These are phyloP conservation scores for Epichloe bromicola DNA, from an alignment of 2,329 filamentous ascomycete genomes.

Conservation along the genomic window DNA sequence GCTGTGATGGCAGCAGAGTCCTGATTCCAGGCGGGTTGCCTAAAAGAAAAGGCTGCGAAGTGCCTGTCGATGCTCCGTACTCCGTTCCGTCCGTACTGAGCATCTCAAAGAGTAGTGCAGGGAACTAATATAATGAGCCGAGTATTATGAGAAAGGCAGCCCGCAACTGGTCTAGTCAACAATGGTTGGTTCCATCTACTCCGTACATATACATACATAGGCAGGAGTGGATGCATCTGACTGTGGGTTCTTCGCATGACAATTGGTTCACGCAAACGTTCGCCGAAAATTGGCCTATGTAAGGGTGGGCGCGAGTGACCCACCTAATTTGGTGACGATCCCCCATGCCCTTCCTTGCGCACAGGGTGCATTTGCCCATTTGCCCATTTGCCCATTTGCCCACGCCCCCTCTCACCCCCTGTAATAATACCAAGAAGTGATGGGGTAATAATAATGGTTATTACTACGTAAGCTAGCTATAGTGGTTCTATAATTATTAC, in stretches of 20 bases:
- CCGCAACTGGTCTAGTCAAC: neutral
- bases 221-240: neutral
- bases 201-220: too few species aligned
- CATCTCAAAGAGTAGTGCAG: neutral
- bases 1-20: too few species aligned
- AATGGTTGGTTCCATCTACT: neutral
- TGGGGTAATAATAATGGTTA: too few species aligned
- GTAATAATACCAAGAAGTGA: too few species aligned
- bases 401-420: neutral
- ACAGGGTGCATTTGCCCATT: neutral
- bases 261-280: slow-evolving; percentile 2
- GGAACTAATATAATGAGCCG: neutral
- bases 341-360: neutral
- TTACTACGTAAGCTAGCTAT: too few species aligned
- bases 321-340: slow-evolving; percentile 3
- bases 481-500: too few species aligned
- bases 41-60: too few species aligned
- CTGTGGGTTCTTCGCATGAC: neutral
- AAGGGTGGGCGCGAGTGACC: neutral
- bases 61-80: too few species aligned
- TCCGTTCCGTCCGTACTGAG: neutral
- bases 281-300: slow-evolving; percentile 3
- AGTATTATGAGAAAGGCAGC: neutral
- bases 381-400: too few species aligned
- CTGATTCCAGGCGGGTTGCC: too few species aligned